A percentile compares a stretch with the other conserved stretches of the same genome.
These are phyloP conservation scores for Collybiopsis confluens DNA, from an alignment of 768 basidiomycete species.

Conservation along the genomic window DNA sequence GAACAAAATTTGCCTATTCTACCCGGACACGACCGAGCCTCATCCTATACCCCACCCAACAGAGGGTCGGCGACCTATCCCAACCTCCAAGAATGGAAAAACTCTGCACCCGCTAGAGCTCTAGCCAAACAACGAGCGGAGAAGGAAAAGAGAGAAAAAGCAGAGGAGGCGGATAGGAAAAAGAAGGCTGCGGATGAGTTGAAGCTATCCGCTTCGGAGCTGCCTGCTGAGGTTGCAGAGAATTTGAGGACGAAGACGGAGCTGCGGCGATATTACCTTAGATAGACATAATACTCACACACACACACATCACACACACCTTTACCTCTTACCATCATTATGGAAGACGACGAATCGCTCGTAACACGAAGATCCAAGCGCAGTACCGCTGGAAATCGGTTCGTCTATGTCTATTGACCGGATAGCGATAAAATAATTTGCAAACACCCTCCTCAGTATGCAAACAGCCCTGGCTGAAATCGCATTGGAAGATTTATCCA, in stretches of 20 bases:
- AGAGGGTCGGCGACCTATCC: background rate
- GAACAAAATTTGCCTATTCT: slow-evolving; percentile 47
- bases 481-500: slow-evolving; percentile 46
- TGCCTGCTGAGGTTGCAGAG: background rate
- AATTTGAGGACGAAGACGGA: background rate
- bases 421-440: too few species aligned
- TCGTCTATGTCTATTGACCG: slow-evolving; percentile 15
- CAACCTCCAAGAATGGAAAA: background rate
- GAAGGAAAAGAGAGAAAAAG: slow-evolving; percentile 74
- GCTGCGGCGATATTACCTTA: slow-evolving; percentile 8
- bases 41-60: background rate
- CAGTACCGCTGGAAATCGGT: slow-evolving; percentile 81
- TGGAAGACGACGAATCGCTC: slow-evolving; percentile 44
- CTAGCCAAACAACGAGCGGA: background rate
- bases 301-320: too few species aligned
- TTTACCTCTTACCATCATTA: background rate
- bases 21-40: slow-evolving; percentile 31
- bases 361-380: slow-evolving; percentile 59
- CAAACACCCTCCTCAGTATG: too few species aligned
- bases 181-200: slow-evolving; percentile 67
- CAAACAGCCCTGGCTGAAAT: slow-evolving; percentile 74
- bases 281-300: too few species aligned
- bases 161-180: slow-evolving; percentile 83
- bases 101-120: background rate
- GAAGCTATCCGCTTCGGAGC: background rate